These are phyloP conservation scores for Vaccinium darrowii DNA, from an alignment of 148 eudicot species.

Conservation along the genomic window DNA sequence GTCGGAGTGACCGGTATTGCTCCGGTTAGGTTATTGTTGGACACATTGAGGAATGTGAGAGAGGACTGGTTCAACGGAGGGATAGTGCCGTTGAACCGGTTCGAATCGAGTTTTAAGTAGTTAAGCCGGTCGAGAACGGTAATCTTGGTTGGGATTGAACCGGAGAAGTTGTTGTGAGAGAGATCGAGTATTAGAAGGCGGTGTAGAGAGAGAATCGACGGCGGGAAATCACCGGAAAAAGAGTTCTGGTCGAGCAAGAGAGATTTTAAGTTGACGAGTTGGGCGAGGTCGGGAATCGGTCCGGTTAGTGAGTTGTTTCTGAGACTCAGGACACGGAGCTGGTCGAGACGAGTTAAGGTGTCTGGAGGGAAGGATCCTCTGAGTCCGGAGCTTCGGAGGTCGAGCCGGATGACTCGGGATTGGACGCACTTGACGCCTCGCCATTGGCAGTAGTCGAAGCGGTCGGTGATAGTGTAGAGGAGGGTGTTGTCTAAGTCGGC, in stretches of 20 bases:
- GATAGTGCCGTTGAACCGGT: conserved; percentile 46
- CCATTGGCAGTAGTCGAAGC: conserved; percentile 55
- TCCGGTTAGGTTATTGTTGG: conserved; percentile 64
- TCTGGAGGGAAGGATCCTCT: conserved; percentile 54
- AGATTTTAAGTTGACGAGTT: conserved; percentile 51
- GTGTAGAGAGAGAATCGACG: conserved; percentile 37
- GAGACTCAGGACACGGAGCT: conserved; percentile 67
- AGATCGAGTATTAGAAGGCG: conserved; percentile 53
- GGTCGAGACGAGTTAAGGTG: conserved; percentile 51
- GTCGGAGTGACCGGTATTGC: conserved; percentile 50
- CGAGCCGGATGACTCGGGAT: conserved; percentile 50
- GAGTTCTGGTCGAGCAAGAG: conserved; percentile 50
- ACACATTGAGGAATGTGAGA: conserved; percentile 46
- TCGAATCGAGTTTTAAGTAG: conserved; percentile 54
- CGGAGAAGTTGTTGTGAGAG: conserved; percentile 58
- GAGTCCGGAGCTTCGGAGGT: conserved; percentile 35
- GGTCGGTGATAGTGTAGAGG: conserved; percentile 43
- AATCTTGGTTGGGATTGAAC: conserved; percentile 38
- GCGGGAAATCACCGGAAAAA: conserved; percentile 55
- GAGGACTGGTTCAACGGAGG: conserved; percentile 64
- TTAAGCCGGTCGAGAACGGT: conserved; percentile 43
- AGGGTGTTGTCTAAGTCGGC: conserved; percentile 51
- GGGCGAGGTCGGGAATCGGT: conserved; percentile 58
- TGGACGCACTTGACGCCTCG: conserved; percentile 71
- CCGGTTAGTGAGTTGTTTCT: conserved; percentile 73